Evolutionary conservation across 2,329 filamentous ascomycete genomes (phyloP), one percentile per base, ranked within the genome.

Genomic region (Talaromyces sp.): DNA sequence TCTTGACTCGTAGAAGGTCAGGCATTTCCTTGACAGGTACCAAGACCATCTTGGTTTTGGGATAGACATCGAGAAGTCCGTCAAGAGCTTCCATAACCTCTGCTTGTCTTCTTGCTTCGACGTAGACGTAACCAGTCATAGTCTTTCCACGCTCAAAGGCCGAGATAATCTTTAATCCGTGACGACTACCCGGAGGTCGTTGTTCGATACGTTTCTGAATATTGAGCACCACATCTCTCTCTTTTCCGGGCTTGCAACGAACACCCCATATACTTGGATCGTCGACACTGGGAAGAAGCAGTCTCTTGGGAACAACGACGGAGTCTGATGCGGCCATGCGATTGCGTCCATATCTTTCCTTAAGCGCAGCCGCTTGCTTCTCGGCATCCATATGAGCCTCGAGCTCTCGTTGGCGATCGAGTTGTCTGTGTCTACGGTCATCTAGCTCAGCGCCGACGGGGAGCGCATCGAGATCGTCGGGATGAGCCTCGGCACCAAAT

Each of bases 11-110:
- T 18, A 99, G 83, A n/a, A 99, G 84, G 76, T 98, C 95, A 1
- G 95, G 93, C 88, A 97, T 96, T 77, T 99, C 95, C 75, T 96
- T 96, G 71, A 98, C 92, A 56, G 95, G 91, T 46, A 99, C 92
- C 58, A 98, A 81, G 50, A 93, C 86, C 79, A 95, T 88, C 76
- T 92, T 95, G 31, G 86, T 89, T 62, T 92, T 87, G 60, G 93
- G 91, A 74, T 97, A 99, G 40, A 96, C 90, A 72, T 96, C 92
- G 65, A 91, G 85, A 71, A 99, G 86, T 46, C 88, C 90, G 65
- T 96, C 91, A 46, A 96, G 81, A 7, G 92, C 91, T 59, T 88
- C 83, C 71, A 93, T 81, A 67, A 98, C 91, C 76, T 97, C 92
- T 52, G 90, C 90, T 73, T 95, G 90, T 66, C 91, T 86, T 68